These are phyloP conservation scores for Fusarium sp. DNA, from an alignment of 2,329 filamentous ascomycete species.

Conservation along the genomic window DNA sequence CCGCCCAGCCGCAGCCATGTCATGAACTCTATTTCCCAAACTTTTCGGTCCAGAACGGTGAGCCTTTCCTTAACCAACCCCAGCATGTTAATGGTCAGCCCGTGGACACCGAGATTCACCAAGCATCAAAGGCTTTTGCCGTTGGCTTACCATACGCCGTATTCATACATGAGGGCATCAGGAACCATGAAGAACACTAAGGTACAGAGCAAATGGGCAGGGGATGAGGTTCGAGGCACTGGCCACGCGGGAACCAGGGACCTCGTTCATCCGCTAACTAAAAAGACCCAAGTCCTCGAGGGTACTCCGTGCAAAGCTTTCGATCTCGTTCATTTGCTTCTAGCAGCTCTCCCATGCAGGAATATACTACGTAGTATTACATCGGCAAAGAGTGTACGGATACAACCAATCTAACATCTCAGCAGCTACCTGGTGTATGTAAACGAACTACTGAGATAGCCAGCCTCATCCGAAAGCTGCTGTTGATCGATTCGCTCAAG, in stretches of 20 bases:
- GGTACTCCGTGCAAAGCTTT: conserved; percentile 18
- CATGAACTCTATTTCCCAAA: conserved; percentile 31
- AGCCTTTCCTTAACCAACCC: conserved; percentile 14
- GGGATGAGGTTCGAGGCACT: conserved; percentile 25
- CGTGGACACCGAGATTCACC: conserved; percentile 12
- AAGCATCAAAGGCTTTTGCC: background rate
- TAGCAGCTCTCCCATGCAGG: background rate
- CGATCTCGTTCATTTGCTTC: conserved; percentile 3
- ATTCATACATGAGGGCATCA: conserved; percentile 22
- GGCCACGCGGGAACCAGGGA: conserved; percentile 41
- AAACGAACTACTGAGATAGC: conserved; percentile 16
- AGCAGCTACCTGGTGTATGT: conserved; percentile 15
- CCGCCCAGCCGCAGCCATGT: conserved; percentile 22
- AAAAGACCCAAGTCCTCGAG: conserved; percentile 20
- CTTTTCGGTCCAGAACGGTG: conserved; percentile 28
- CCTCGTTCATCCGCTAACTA: conserved; percentile 33
- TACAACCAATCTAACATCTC: conserved; percentile 29
- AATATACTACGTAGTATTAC: background rate
- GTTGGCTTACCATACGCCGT: conserved; percentile 11
- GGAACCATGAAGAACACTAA: conserved; percentile 15
- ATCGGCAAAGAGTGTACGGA: background rate
- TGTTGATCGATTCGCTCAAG: conserved; percentile 27
- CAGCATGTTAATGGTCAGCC: background rate
- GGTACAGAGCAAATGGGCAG: conserved; percentile 9
- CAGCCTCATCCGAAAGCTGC: conserved; percentile 26